Percentiles rank a stretch among this genome's conserved stretches.
These are phyloP conservation scores for Cyclotella sp. DNA, from an alignment of 108 stramenopile species.

Conservation along the genomic window DNA sequence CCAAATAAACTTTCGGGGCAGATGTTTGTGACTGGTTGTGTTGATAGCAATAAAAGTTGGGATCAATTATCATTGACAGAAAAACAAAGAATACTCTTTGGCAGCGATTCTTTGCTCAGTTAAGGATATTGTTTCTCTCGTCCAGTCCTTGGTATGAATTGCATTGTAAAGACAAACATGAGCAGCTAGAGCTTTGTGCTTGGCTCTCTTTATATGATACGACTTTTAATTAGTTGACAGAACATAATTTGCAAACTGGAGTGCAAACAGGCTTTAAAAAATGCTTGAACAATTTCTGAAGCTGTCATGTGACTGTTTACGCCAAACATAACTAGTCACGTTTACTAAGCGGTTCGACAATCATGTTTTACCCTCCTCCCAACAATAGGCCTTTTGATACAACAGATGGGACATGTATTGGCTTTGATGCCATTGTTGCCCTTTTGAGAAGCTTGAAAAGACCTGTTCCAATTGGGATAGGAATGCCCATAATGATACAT, in stretches of 20 bases:
- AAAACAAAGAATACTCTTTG: constrained; percentile 78
- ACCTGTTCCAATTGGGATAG: constrained; percentile 97
- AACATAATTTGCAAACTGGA: too few relatives aligned
- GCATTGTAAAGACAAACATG: too few relatives aligned
- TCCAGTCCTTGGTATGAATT: too few relatives aligned
- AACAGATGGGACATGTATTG: constrained; percentile 36
- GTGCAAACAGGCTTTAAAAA: too few relatives aligned
- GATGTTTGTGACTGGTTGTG: constrained; percentile 69
- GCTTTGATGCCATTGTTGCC: constrained; percentile 48
- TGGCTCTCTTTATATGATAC: too few relatives aligned
- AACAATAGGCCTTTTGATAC: constrained; percentile 38
- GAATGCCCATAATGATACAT: constrained; percentile 99
- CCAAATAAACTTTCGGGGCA: constrained; percentile 40
- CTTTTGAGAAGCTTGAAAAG: constrained; percentile 93
- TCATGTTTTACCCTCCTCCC: neutral
- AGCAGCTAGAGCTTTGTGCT: too few relatives aligned
- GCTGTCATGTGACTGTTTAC: too few relatives aligned
- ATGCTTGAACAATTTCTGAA: too few relatives aligned
- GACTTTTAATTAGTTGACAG: too few relatives aligned
- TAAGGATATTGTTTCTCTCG: neutral
- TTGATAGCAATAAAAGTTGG: constrained; percentile 57
- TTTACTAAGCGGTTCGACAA: too few relatives aligned
- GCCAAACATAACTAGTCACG: too few relatives aligned
- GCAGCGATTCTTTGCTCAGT: constrained; percentile 73
- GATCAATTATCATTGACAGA: constrained; percentile 57